These are phyloP conservation scores for Parietichytrium sp. DNA, from an alignment of 108 stramenopile genomes.

Conservation along the genomic window DNA sequence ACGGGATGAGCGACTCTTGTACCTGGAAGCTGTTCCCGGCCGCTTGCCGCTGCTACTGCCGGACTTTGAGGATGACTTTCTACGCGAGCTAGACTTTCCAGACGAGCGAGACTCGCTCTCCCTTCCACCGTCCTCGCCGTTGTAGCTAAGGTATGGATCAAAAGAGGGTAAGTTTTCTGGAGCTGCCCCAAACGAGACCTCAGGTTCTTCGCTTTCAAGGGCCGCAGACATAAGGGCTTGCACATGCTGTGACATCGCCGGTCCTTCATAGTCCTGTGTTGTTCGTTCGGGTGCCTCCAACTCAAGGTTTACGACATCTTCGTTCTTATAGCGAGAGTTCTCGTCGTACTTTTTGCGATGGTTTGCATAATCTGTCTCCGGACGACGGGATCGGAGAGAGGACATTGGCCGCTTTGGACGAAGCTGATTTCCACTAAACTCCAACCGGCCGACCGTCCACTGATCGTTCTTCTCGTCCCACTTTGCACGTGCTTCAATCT, in stretches of 20 bases:
- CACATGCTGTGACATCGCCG: constrained; percentile 57
- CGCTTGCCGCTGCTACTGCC: constrained; percentile 4
- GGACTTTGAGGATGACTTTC: constrained; percentile 1
- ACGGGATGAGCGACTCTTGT: not conserved
- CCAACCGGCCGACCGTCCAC: constrained; percentile 63
- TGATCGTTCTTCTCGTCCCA: constrained; percentile 73
- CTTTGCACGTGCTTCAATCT: constrained; percentile 69
- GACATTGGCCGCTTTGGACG: constrained; percentile 56
- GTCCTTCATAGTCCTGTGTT: constrained; percentile 69
- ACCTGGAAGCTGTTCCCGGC: not conserved
- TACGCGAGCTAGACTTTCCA: not conserved
- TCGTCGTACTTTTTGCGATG: constrained; percentile 68
- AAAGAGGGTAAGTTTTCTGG: constrained; percentile 13
- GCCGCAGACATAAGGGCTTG: constrained; percentile 21
- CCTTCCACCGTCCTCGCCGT: constrained; percentile 31
- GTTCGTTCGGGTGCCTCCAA: constrained; percentile 68
- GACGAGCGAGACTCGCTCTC: not conserved
- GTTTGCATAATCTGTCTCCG: constrained; percentile 76
- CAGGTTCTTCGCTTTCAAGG: constrained; percentile 37
- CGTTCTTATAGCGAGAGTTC: constrained; percentile 68
- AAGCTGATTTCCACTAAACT: constrained; percentile 61
- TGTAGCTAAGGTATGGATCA: constrained; percentile 33
- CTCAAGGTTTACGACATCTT: constrained; percentile 71
- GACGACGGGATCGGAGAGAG: constrained; percentile 54
- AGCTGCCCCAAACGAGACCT: constrained; percentile 14